Percentiles rank a stretch among this genome's conserved stretches.
Conservation (phyloP, 2,329 filamentous ascomycete species). For the Fusarium austroafricanum region DNA sequence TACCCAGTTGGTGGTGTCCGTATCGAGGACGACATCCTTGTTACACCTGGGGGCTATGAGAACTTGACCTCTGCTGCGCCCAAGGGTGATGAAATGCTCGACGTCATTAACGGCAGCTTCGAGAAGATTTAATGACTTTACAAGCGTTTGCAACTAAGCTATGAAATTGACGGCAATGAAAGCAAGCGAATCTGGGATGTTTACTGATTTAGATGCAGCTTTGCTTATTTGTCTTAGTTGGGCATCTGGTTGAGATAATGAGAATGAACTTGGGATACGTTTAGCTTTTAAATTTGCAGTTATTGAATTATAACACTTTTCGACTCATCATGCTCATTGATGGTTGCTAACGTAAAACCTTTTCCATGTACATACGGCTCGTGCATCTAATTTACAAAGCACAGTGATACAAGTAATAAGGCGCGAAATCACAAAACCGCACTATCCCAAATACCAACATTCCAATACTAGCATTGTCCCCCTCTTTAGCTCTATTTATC, state of each 20-base stretch:
- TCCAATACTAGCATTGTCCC: not conserved
- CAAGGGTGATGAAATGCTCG: slow-evolving; percentile 78
- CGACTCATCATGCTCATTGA: slow-evolving; percentile 41
- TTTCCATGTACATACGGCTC: slow-evolving; percentile 34
- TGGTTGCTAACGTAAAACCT: slow-evolving; percentile 26
- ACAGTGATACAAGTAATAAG: slow-evolving; percentile 12
- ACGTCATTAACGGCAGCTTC: slow-evolving; percentile 63
- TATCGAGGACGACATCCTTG: slow-evolving; percentile 90
- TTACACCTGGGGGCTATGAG: slow-evolving; percentile 82
- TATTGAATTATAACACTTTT: slow-evolving; percentile 16
- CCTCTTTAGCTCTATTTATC: slow-evolving; percentile 12
- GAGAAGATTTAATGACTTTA: slow-evolving; percentile 37
- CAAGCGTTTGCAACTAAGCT: not conserved
- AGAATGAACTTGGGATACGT: slow-evolving; percentile 8
- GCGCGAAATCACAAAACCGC: slow-evolving; percentile 23
- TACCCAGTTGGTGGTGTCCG: slow-evolving; percentile 88
- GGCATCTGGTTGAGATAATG: not conserved
- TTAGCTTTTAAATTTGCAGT: not conserved
- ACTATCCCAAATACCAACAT: slow-evolving; percentile 27
- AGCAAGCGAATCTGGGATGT: not conserved
- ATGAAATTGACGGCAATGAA: not conserved
- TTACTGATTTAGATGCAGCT: slow-evolving; percentile 4
- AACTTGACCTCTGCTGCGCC: slow-evolving; percentile 81
- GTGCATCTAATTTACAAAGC: slow-evolving; percentile 41
- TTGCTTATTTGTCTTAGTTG: not conserved